Percentiles rank a stretch among this genome's conserved stretches.
These are phyloP conservation scores for Ceriops zippeliana DNA, from an alignment of 345 rosid species.

Conservation along the genomic window DNA sequence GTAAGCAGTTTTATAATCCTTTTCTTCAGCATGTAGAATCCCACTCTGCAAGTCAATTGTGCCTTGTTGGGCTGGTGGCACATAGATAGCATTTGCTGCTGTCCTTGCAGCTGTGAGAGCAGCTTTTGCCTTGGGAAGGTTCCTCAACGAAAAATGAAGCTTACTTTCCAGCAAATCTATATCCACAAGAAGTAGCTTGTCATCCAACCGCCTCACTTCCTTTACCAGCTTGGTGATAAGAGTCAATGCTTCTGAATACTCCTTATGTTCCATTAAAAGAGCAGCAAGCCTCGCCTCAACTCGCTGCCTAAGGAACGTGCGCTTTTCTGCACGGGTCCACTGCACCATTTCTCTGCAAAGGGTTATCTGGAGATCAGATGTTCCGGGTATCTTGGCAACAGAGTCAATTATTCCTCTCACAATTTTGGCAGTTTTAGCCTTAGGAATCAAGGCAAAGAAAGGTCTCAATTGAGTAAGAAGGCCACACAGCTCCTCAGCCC, in stretches of 20 bases:
- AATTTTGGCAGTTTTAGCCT: conserved; percentile 95
- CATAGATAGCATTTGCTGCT: conserved; percentile 92
- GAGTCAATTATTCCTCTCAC: conserved; percentile 80
- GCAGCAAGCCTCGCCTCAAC: conserved; percentile 94
- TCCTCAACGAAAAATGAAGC: conserved; percentile 87
- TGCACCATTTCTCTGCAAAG: conserved; percentile 90
- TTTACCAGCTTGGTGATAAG: conserved; percentile 68
- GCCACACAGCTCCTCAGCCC: conserved; percentile 72
- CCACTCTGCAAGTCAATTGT: conserved; percentile 96
- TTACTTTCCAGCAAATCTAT: conserved; percentile 88
- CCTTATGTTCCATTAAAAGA: conserved; percentile 83
- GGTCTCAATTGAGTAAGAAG: conserved; percentile 81
- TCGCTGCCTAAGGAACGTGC: conserved; percentile 87
- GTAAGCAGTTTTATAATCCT: conserved; percentile 94
- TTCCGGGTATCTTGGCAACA: conserved; percentile 91
- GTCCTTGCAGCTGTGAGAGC: conserved; percentile 96
- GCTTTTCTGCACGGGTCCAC: conserved; percentile 90
- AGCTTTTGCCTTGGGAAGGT: conserved; percentile 95
- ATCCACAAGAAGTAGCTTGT: conserved; percentile 93
- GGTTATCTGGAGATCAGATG: conserved; percentile 82
- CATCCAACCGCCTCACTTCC: conserved; percentile 96
- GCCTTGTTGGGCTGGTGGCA: conserved; percentile 94
- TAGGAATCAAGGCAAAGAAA: conserved; percentile 79
- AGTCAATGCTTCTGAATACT: conserved; percentile 67
- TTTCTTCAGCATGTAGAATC: conserved; percentile 96